Evolutionary conservation across 495 filamentous ascomycete genomes (phyloP), one percentile per base, ranked within the genome.

Genomic region (Aspergillus nidulans): DNA sequence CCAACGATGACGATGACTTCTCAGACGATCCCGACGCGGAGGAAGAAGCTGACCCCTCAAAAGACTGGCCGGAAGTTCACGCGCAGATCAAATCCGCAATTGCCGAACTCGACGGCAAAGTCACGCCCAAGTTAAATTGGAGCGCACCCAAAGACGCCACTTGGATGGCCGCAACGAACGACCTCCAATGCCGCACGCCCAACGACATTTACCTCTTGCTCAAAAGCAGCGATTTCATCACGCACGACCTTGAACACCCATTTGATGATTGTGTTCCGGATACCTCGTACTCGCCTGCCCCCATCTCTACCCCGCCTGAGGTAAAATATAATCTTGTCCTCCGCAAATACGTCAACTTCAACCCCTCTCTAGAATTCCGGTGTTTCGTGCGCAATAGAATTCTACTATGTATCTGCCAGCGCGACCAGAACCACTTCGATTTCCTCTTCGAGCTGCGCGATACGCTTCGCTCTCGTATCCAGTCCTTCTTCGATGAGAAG

Each of bases 71-170:
- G 6, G 85, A 89, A 18, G 80, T 92, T 2, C 95, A 99, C 70
- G 66, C 80, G 34, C 67, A 80, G 45, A 87, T 99, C 64, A 87
- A 85, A 69, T 67, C 77, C 15, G 86, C 83, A 4, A 96, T 99
- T 58, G 63, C 78, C 3, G 83, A 88, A 52, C 79, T 97, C 0
- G 90, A 88, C 28, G 92, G 94, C 54, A 83, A 82, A 28, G 91
- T 91, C 0, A 82, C 84, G 0, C 95, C 95, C 2, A 99, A 99
- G 64, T 76, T 99, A 21, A 96, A 97, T 76, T 99, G 94, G 94
- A 96, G 91, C 25, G 83, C 89, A 4, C 94, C 94, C 0, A 97
- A 97, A 68, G 94, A 99, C 66, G 95, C 94, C 8, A 89, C 88
- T n/a, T 97, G 90, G 84, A 97, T 98, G 72, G 82, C 81, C 13